A percentile compares a stretch with the other conserved stretches of the same genome.
These are phyloP conservation scores for Candida koratica DNA, from an alignment of 805 yeast species.

Conservation along the genomic window DNA sequence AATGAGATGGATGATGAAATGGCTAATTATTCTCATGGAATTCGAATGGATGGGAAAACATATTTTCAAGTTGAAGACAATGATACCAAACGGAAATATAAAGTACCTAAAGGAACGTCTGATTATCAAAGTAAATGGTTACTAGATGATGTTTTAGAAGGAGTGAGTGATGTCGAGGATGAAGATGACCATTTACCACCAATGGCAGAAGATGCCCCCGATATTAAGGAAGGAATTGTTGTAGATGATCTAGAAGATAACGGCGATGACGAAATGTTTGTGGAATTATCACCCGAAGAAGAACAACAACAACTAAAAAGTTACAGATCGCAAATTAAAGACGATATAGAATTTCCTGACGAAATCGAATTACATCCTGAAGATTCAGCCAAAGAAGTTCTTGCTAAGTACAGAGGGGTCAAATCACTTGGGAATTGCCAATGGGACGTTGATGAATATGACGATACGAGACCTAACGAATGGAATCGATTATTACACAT, in stretches of 20 bases:
- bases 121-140: conserved; percentile 77
- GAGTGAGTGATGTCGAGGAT: conserved; percentile 44
- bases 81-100: conserved; percentile 22
- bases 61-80: conserved; percentile 36
- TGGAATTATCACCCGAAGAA: conserved; percentile 76
- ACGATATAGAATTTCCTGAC: conserved; percentile 92
- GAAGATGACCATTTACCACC: conserved; percentile 25
- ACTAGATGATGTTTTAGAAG: conserved; percentile 50
- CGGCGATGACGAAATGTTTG: conserved; percentile 57
- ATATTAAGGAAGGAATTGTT: conserved; percentile 26
- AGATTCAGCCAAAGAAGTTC: conserved; percentile 70
- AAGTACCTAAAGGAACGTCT: conserved; percentile 67
- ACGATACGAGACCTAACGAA: conserved; percentile 67
- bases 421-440: conserved; percentile 73
- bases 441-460: conserved; percentile 87
- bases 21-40: conserved; percentile 33
- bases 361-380: conserved; percentile 81
- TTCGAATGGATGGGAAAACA: conserved; percentile 53
- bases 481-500: conserved; percentile 76
- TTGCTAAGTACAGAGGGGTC: conserved; percentile 80
- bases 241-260: conserved; percentile 8
- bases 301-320: conserved; percentile 71
- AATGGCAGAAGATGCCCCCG: neutral
- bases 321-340: conserved; percentile 67
- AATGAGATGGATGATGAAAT: conserved; percentile 21